A percentile compares a stretch with the other conserved stretches of the same genome.
These are phyloP conservation scores for Apiospora rasikravindrae DNA, from an alignment of 2,329 filamentous ascomycete genomes.

Conservation along the genomic window DNA sequence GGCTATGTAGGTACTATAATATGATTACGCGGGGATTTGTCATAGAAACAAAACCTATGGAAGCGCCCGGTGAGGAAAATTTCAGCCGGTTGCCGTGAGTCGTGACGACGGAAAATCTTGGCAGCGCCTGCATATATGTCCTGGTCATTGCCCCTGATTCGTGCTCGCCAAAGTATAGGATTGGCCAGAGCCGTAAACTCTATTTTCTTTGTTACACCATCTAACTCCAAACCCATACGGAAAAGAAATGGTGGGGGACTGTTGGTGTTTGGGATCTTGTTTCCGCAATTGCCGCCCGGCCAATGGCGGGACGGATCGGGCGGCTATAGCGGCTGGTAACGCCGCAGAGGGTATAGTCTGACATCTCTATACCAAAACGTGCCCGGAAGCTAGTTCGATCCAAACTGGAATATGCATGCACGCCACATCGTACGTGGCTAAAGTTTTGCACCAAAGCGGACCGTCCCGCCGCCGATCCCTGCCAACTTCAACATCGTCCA, in stretches of 20 bases:
- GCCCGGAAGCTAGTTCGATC: not conserved
- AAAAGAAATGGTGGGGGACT: not conserved
- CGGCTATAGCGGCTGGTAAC: not conserved
- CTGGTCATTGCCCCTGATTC: not conserved
- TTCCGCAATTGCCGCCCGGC: not conserved
- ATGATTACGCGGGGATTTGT: not conserved
- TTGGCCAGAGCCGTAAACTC: not conserved
- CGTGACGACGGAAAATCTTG: not conserved
- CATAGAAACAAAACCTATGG: not conserved
- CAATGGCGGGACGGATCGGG: not conserved
- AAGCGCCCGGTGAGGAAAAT: not conserved
- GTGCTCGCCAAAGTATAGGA: not conserved
- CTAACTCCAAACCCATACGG: not conserved
- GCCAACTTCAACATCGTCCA: not conserved
- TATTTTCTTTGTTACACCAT: not conserved
- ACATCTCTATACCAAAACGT: not conserved
- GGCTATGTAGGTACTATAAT: not conserved
- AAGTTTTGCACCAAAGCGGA: not conserved
- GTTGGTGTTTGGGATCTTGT: not conserved
- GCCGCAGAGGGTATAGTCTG: not conserved
- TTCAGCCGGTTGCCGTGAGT: not conserved
- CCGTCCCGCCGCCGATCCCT: not conserved
- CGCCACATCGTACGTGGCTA: too few relatives aligned
- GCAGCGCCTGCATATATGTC: not conserved
- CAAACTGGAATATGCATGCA: not conserved